A percentile compares a stretch with the other conserved stretches of the same genome.
These are phyloP conservation scores for Kalanchoe fedtschenkoi DNA, from an alignment of 164 flowering plant genomes.

Conservation along the genomic window DNA sequence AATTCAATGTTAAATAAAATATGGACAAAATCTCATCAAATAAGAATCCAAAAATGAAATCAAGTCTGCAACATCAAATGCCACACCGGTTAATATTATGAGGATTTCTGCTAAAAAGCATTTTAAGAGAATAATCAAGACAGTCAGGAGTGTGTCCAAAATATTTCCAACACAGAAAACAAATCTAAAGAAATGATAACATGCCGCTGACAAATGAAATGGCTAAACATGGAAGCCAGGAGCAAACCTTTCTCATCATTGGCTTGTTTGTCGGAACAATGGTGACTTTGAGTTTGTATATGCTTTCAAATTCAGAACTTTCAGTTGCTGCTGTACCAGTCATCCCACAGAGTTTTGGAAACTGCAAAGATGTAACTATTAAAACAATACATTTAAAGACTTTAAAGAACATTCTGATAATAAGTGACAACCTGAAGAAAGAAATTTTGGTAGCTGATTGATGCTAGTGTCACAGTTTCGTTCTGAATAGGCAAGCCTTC, in stretches of 20 bases:
- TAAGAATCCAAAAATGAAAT: too few species aligned
- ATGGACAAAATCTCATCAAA: too few species aligned
- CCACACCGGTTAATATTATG: too few species aligned
- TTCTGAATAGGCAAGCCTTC: constrained; percentile 95
- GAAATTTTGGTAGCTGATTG: constrained; percentile 97
- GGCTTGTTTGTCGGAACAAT: constrained; percentile 97
- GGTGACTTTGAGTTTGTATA: constrained; percentile 95
- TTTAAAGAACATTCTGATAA: constrained; percentile 1
- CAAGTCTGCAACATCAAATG: too few species aligned
- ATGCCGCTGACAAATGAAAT: background rate
- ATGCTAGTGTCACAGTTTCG: constrained; percentile 91
- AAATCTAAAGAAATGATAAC: background rate
- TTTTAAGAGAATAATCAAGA: background rate
- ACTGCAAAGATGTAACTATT: constrained; percentile 33
- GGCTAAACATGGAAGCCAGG: constrained; percentile 4
- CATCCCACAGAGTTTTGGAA: constrained; percentile 98
- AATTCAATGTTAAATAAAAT: background rate
- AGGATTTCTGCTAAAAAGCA: too few species aligned
- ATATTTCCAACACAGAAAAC: background rate
- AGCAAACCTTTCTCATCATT: constrained; percentile 85
- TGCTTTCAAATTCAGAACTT: constrained; percentile 92
- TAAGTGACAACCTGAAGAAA: constrained; percentile 69
- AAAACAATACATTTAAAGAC: constrained; percentile 8
- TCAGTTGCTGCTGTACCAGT: constrained; percentile 99
- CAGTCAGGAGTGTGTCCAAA: too few species aligned